Conservation (phyloP, 2,329 filamentous ascomycete species). For the Aurifilum marmelostoma region DNA sequence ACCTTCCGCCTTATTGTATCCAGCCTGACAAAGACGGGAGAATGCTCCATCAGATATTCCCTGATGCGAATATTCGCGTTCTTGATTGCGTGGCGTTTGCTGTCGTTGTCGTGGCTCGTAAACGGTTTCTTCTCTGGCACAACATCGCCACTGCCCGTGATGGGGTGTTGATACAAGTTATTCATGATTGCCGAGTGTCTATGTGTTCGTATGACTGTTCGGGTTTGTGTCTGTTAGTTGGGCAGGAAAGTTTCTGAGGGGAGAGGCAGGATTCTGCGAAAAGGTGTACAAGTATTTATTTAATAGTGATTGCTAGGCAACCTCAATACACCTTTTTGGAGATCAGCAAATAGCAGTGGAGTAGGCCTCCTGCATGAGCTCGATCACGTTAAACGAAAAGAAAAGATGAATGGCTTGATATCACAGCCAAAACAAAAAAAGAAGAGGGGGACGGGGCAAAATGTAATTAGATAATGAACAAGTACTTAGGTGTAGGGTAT, state of each 20-base stretch:
- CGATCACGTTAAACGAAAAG: not conserved
- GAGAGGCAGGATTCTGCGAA: no score
- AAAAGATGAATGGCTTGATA: not conserved
- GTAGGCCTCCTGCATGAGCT: not conserved
- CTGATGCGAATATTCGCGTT: not conserved
- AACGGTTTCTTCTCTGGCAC: not conserved
- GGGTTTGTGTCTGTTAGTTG: not conserved
- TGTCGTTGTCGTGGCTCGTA: not conserved
- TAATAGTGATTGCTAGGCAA: not conserved
- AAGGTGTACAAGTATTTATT: not conserved
- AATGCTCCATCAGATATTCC: conserved; percentile 22
- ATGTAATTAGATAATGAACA: not conserved
- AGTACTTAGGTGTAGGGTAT: no score
- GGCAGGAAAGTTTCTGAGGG: not conserved
- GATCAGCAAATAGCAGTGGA: not conserved
- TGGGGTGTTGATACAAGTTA: not conserved
- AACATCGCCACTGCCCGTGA: not conserved
- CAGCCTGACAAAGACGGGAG: conserved; percentile 17
- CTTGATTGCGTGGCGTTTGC: not conserved
- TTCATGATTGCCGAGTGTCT: not conserved
- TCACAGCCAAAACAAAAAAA: not conserved
- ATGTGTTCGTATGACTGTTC: not conserved
- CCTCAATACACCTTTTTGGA: not conserved
- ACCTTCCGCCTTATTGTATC: conserved; percentile 17
- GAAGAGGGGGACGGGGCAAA: no score